Evolutionary conservation across 257 asterid genomes (phyloP).

Genomic region (Linaria vulgaris): DNA sequence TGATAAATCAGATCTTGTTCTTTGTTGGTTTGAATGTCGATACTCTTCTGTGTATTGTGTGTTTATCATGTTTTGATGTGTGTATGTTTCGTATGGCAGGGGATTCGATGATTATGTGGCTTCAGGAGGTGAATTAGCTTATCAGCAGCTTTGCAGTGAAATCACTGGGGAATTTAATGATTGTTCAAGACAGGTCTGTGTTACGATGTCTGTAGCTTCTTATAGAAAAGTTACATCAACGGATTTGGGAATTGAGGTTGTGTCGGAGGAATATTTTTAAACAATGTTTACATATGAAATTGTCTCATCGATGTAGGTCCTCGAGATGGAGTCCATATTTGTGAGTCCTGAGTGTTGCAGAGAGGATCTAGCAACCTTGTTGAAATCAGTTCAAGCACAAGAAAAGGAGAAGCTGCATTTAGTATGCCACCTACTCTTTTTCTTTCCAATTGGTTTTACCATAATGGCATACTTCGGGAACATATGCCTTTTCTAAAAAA

Average conservation of each 20-base stretch:
- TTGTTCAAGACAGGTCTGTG: conserved; percentile 83
- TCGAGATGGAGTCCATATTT: conserved; percentile 70
- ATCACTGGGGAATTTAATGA: conserved; percentile 82
- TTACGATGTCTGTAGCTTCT: neutral
- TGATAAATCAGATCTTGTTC: neutral
- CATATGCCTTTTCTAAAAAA: too few relatives aligned
- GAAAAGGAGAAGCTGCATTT: conserved; percentile 90
- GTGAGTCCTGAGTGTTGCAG: conserved; percentile 66
- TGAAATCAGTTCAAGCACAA: conserved; percentile 76
- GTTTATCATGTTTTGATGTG: conserved; percentile 12
- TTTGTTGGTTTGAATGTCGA: neutral
- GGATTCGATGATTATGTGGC: conserved; percentile 78
- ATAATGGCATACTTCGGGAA: neutral
- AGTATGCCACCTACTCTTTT: conserved; percentile 40
- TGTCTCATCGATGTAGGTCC: conserved; percentile 54
- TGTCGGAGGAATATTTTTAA: conserved; percentile 3
- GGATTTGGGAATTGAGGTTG: neutral
- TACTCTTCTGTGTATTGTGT: neutral
- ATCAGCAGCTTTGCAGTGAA: conserved; percentile 85
- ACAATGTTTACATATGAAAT: conserved; percentile 7
- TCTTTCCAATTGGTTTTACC: conserved; percentile 17
- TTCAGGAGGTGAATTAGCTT: conserved; percentile 79
- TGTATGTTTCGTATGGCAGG: conserved; percentile 40
- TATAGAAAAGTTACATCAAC: neutral
- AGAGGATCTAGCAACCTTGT: conserved; percentile 74